phyloP scores from a whole-genome alignment of 805 yeast genomes.

The Kazachstania viticola region DNA sequence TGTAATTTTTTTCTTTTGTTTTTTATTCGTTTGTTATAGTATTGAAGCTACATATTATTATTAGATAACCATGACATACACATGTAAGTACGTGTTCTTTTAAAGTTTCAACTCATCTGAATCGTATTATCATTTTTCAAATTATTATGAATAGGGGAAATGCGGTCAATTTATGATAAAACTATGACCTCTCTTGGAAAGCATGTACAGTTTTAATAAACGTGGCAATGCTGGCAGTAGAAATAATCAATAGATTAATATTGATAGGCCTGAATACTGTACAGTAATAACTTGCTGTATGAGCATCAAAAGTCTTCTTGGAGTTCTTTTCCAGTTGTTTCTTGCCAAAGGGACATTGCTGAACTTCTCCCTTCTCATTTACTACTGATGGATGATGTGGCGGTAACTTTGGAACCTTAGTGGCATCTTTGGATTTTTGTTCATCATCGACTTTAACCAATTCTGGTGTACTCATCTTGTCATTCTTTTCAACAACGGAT shows the following conservation, averaged over 20 bases:
- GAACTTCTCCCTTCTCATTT: conserved; percentile 6
- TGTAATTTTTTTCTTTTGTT: too few relatives aligned
- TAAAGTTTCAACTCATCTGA: too few relatives aligned
- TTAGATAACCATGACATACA: too few relatives aligned
- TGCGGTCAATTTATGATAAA: too few relatives aligned
- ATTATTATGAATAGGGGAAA: too few relatives aligned
- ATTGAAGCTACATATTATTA: too few relatives aligned
- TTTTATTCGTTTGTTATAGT: too few relatives aligned
- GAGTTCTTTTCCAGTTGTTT: not conserved
- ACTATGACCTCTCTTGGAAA: too few relatives aligned
- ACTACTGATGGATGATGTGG: conserved; percentile 8
- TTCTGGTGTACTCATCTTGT: not conserved
- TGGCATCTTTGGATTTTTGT: not conserved
- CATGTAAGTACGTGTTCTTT: too few relatives aligned
- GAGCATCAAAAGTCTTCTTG: not conserved
- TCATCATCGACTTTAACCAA: not conserved
- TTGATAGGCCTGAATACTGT: conserved; percentile 1
- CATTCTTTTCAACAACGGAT: not conserved
- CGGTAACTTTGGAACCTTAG: conserved; percentile 4
- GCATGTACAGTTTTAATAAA: too few relatives aligned
- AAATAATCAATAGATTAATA: conserved; percentile 3
- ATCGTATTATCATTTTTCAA: too few relatives aligned
- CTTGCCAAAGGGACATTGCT: conserved; percentile 8
- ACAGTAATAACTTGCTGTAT: not conserved
- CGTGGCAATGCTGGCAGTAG: conserved; percentile 1